Base-by-base conservation (phyloP, 2,329 filamentous ascomycete genomes). In the Hymenoscyphus fructigenus region DNA sequence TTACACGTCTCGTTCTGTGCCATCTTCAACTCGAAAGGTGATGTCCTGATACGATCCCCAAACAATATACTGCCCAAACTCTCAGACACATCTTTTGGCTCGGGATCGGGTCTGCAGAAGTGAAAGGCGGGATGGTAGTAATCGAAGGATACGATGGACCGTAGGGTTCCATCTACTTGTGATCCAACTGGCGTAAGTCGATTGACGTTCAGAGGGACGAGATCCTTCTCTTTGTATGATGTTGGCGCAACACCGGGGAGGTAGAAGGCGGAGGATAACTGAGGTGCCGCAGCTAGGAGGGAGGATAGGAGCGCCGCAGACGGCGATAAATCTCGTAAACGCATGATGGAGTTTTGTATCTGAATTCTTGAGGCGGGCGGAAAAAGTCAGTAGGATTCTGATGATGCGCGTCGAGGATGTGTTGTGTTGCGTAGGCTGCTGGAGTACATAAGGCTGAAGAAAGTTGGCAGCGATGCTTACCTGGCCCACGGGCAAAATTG, bases 31-130 rank as follows among this genome's bases (percentile, higher is more conserved):
- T 97, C 88, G 75, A 96, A 97, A 0, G 94, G 92, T 41, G 94
- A 98, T n/a, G 92, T 96, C 80, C 92, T 92, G 80, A 99, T 99
- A 64, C 95, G 88, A 79, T 99, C 95, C 71, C 95, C 95, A 73
- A 99, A 99, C 60, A 99, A 80, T 75, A 99, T 99, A 82, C 94
- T 97, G 28, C 95, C 95, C 68, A 99, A 79, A 69, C 91, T 95
- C 80, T 97, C 95, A 50, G 91, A 89, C 26, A 96, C 87, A 80
- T 91, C 85, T 76, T 93, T 78, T 9, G 93, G 88, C 1, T 92
- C 92, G 66, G 83, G 88, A 63, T 90, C 81, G 1, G 94, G 95
- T 71, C 85, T 81, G 79, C 95, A 99, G 82, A 97, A 97, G 75
- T 91, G 88, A 79, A 99, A 96, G 3, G 85, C 85, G 5, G 88